phyloP scores from a whole-genome alignment of 2,329 filamentous ascomycete species.

The Exutisphaerella laricina region DNA sequence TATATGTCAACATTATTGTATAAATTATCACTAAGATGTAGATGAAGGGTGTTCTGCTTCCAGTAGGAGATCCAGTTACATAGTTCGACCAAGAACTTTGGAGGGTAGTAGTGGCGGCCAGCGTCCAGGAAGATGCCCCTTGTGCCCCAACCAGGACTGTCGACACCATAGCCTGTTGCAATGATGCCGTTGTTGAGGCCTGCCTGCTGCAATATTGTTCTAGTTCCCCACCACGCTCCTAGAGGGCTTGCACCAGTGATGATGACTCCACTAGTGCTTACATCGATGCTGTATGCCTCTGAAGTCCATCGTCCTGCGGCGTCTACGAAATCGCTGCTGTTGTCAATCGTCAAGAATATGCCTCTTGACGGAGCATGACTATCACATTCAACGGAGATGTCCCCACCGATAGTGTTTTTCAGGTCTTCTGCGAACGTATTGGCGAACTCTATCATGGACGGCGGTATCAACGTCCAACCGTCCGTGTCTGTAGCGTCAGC shows the following conservation, averaged over 20 bases:
- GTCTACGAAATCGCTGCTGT: conserved; percentile 39
- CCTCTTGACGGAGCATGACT: conserved; percentile 7
- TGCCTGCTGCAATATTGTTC: conserved; percentile 50
- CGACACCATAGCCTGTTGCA: conserved; percentile 40
- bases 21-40: conserved; percentile 55
- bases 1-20: conserved; percentile 48
- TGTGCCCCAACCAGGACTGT: conserved; percentile 46
- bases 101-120: conserved; percentile 53
- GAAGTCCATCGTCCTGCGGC: conserved; percentile 44
- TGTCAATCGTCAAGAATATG: conserved; percentile 47
- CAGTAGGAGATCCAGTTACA: conserved; percentile 58
- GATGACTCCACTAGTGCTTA: conserved; percentile 38
- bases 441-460: conserved; percentile 46
- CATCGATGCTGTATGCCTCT: conserved; percentile 47
- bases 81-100: conserved; percentile 51
- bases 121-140: conserved; percentile 42
- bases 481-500: conserved; percentile 38
- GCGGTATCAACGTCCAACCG: conserved; percentile 50
- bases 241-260: conserved; percentile 51
- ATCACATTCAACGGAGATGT: background rate
- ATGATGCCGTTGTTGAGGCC: conserved; percentile 39
- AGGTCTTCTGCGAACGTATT: conserved; percentile 41
- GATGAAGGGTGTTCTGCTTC: conserved; percentile 55
- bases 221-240: conserved; percentile 55
- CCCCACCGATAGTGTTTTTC: conserved; percentile 12